Conservation (phyloP, 371 early-diverging fungal genomes). For the Mortierella sp. region DNA sequence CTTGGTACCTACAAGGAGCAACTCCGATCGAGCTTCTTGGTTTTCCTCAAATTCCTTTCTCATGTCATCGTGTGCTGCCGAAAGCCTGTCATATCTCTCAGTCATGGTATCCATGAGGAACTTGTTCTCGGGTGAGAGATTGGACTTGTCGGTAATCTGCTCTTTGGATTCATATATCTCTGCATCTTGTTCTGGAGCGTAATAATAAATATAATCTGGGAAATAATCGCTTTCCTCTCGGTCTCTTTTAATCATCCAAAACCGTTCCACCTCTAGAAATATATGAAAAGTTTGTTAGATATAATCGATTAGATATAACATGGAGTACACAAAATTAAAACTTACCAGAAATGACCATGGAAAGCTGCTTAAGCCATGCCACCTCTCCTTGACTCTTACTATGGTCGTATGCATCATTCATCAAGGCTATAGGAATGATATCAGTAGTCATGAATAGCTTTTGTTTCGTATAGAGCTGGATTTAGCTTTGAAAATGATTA, state of each 20-base stretch:
- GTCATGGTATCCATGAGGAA: constrained; percentile 41
- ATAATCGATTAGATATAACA: too few relatives aligned
- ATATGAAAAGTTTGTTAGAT: neutral
- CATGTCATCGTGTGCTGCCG: too few relatives aligned
- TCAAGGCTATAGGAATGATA: constrained; percentile 24
- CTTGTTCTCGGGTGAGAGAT: constrained; percentile 46
- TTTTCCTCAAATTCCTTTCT: too few relatives aligned
- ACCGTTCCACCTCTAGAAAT: constrained; percentile 34
- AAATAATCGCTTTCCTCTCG: constrained; percentile 44
- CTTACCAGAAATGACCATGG: constrained; percentile 50
- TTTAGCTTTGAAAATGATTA: neutral
- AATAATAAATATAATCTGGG: constrained; percentile 50
- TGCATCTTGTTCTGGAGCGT: constrained; percentile 41
- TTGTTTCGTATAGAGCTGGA: too few relatives aligned
- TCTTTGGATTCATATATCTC: constrained; percentile 45
- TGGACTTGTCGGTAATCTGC: constrained; percentile 36
- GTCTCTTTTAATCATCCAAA: too few relatives aligned
- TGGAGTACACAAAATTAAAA: too few relatives aligned
- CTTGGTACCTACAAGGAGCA: too few relatives aligned
- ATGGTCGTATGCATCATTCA: constrained; percentile 53
- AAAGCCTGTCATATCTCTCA: too few relatives aligned
- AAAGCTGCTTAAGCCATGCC: constrained; percentile 53
- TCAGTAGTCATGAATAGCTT: neutral
- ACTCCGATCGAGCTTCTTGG: too few relatives aligned
- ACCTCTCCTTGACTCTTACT: constrained; percentile 41